Evolutionary conservation across 164 flowering plant species (phyloP).

Genomic region (Vitis cinerea): DNA sequence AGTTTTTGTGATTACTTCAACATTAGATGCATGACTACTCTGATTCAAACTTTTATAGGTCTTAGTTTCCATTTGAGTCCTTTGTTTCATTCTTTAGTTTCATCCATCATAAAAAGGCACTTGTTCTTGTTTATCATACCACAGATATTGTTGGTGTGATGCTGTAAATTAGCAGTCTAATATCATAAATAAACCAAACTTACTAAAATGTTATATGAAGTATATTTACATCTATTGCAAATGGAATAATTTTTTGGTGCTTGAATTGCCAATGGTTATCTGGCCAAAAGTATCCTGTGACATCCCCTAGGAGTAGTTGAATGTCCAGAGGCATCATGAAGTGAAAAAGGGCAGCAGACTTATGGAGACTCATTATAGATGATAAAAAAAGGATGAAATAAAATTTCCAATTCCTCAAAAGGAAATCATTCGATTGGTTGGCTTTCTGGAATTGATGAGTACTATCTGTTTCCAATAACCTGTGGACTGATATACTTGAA

Average conservation of each 20-base stretch:
- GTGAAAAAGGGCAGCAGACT: background rate
- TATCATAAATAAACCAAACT: too few relatives aligned
- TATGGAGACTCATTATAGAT: background rate
- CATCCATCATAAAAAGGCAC: background rate
- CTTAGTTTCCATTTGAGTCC: background rate
- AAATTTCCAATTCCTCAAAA: too few relatives aligned
- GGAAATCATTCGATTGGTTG: background rate
- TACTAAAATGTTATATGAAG: too few relatives aligned
- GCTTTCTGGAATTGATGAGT: background rate
- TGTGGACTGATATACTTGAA: background rate
- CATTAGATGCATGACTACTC: background rate
- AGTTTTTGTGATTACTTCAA: background rate
- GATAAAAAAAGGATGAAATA: background rate
- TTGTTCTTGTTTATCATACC: too few relatives aligned
- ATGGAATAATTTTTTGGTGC: too few relatives aligned
- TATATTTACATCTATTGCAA: too few relatives aligned
- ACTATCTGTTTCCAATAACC: background rate
- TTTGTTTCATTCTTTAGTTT: background rate
- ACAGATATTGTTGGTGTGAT: too few relatives aligned
- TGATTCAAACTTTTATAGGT: background rate
- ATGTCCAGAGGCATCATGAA: background rate
- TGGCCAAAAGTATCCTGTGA: background rate
- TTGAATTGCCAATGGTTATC: too few relatives aligned
- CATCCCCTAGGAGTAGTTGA: background rate
- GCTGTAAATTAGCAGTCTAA: too few relatives aligned